Conservation (phyloP, 2,329 filamentous ascomycete species). For the Teratosphaeriaceae sp. region DNA sequence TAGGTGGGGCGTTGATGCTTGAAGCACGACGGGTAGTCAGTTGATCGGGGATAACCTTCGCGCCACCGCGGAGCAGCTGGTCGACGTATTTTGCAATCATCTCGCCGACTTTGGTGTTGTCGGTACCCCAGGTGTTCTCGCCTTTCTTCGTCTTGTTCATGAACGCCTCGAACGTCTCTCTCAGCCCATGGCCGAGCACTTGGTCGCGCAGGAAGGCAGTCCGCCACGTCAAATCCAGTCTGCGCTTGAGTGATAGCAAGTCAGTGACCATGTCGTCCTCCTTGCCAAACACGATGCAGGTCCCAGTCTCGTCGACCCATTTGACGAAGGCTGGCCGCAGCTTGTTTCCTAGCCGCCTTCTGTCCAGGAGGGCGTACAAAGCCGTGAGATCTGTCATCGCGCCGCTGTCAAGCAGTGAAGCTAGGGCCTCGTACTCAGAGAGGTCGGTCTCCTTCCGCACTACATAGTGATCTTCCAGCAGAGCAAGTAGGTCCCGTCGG, state of each 20-base stretch:
- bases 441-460: conserved; percentile 52
- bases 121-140: conserved; percentile 65
- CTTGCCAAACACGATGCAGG: conserved; percentile 67
- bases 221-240: conserved; percentile 69
- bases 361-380: conserved; percentile 69
- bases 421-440: conserved; percentile 49
- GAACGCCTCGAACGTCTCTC: conserved; percentile 80
- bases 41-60: conserved; percentile 71
- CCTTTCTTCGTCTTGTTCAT: conserved; percentile 82
- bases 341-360: conserved; percentile 62
- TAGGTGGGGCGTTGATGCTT: conserved; percentile 17
- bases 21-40: conserved; percentile 47
- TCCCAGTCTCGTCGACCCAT: conserved; percentile 72
- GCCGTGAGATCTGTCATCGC: conserved; percentile 65
- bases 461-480: conserved; percentile 68
- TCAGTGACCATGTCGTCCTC: conserved; percentile 80
- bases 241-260: conserved; percentile 71
- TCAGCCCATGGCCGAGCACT: conserved; percentile 68
- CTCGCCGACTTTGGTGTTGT: conserved; percentile 91
- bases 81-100: conserved; percentile 99
- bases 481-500: conserved; percentile 64
- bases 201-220: conserved; percentile 72
- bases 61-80: conserved; percentile 74
- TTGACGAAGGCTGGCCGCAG: conserved; percentile 67
- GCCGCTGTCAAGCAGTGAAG: conserved; percentile 64